Conservation (phyloP, 306 rosid species). For the Morella rubra region DNA sequence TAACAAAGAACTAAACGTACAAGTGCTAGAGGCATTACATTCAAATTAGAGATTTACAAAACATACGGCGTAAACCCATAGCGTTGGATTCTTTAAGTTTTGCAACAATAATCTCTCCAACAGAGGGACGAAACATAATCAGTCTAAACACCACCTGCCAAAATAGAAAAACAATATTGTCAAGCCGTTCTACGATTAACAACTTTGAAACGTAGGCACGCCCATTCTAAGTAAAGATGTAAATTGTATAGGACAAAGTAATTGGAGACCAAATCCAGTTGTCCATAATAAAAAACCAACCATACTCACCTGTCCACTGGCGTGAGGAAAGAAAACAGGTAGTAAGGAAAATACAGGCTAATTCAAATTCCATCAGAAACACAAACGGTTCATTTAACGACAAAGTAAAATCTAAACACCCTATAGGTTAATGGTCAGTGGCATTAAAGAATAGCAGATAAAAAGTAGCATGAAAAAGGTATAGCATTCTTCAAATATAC, state of each 20-base stretch:
- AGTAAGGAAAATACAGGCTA: background rate
- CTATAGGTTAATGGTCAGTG: background rate
- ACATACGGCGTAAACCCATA: conserved; percentile 58
- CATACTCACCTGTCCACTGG: background rate
- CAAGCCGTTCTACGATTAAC: background rate
- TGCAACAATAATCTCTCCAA: conserved; percentile 69
- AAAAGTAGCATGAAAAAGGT: no score
- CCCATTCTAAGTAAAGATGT: background rate
- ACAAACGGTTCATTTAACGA: background rate
- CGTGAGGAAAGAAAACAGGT: background rate
- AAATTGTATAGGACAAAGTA: background rate
- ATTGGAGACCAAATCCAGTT: background rate
- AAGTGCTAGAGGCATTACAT: conserved; percentile 6
- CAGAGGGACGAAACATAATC: conserved; percentile 73
- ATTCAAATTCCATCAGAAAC: background rate
- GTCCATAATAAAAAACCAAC: background rate
- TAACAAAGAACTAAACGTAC: conserved; percentile 9
- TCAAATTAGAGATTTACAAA: conserved; percentile 21
- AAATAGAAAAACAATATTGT: conserved; percentile 21
- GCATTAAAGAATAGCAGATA: background rate
- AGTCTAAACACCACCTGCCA: conserved; percentile 64
- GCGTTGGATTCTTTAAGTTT: conserved; percentile 56
- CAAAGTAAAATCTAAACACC: background rate
- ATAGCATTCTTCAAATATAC: conserved; percentile 31
- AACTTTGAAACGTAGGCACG: background rate